Percentiles rank a stretch among this genome's conserved stretches.
Evolutionary conservation across 1,284 basidiomycete species (phyloP).

Genomic region (Puccinia horiana): DNA sequence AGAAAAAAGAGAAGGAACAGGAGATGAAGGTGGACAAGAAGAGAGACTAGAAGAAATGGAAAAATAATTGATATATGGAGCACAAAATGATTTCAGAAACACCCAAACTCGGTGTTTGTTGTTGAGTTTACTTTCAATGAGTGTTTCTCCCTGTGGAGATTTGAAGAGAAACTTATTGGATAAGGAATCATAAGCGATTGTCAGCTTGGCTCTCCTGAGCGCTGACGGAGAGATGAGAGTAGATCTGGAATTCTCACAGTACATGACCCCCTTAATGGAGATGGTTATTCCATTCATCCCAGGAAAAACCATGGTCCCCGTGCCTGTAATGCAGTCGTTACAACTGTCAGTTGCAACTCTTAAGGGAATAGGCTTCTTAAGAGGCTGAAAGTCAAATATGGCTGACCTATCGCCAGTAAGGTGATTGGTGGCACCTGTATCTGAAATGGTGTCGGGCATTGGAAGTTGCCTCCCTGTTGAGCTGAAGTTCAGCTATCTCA

Average conservation of each 20-base stretch:
- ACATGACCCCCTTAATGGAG: slow-evolving; percentile 2
- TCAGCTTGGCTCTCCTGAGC: neutral
- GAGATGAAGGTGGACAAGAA: no score
- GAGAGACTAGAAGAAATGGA: no score
- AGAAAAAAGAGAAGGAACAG: no score
- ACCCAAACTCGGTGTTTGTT: no score
- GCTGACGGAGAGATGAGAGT: neutral
- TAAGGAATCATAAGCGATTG: neutral
- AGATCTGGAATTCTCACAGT: neutral
- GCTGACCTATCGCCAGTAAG: neutral
- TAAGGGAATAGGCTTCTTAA: slow-evolving; percentile 5
- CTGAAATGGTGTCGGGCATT: neutral
- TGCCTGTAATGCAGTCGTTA: neutral
- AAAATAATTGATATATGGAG: no score
- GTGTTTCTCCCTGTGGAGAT: no score
- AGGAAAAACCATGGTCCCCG: slow-evolving; percentile 1
- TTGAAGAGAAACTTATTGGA: no score
- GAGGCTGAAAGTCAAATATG: neutral
- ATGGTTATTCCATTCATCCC: slow-evolving; percentile 12
- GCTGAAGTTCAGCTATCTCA: neutral
- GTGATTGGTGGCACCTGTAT: neutral
- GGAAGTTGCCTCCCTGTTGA: neutral
- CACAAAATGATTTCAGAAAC: no score
- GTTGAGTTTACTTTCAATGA: no score
- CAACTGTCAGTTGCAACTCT: slow-evolving; percentile 25